Evolutionary conservation across 495 filamentous ascomycete species (phyloP), one percentile per base, ranked within the genome.

Genomic region (Trichoderma asperelloides): DNA sequence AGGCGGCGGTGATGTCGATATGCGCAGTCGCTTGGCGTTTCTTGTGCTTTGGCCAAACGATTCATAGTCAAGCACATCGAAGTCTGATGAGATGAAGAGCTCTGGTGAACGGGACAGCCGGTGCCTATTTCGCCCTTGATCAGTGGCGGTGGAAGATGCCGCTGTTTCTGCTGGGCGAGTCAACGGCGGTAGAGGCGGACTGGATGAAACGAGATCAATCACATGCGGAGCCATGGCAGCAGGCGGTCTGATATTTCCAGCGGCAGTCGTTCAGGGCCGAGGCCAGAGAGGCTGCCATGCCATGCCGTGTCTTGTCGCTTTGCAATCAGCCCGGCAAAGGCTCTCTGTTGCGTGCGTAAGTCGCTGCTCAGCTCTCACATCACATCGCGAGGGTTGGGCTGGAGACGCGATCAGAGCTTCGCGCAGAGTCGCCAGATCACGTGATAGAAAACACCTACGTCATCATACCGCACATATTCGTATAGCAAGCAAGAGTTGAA

Each of bases 121-220:
- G 6, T 15, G 1, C 0, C 30, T 33, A 25, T 28, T 33, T 30
- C 3, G 55, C 1, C 3, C 16, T 28, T 12, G 3, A 13, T 27
- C 27, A 9, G 16, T 13, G 11, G 13, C 55, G 16, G n/a, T 60
- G 11, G 55, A 13, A 3, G 55, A 3, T 27, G 55, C 16, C 25
- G 25, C 27, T 13, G 25, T 15, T 18, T 47, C 5, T 47, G 43
- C 43, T 18, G n/a, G 27, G 25, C 16, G 55, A 60, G 2, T 25
- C 8, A 13, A 11, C 11, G 16, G 3, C 49, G 55, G 55, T 12
- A 45, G 16, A 28, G 39, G 21, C 37, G 64, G 64, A n/a, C 64
- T 65, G 18, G 64, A 65, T 28, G 64, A 65, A 25, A 65, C 21
- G 21, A 65, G 64, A 33, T 65, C 64, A 21, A 65, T 65, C 40